phyloP scores from a whole-genome alignment of 140 eudicot species.

The Stevia rebaudiana region DNA sequence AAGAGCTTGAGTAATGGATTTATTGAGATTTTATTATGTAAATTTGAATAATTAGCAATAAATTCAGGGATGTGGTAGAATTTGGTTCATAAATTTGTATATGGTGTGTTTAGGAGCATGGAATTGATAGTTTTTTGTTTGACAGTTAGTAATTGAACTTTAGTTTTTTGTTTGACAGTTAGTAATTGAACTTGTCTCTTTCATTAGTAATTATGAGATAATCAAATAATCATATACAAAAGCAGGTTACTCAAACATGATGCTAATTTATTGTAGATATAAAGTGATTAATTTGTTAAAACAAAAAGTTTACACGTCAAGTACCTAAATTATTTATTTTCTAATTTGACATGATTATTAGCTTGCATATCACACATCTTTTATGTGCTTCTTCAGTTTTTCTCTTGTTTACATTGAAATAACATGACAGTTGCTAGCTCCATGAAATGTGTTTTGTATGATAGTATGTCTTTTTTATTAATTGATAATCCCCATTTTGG shows the following conservation, averaged over 20 bases:
- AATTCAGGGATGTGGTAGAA: neutral
- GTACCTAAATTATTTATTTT: no score
- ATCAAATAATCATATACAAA: no score
- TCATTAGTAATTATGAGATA: neutral
- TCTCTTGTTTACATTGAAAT: no score
- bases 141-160: neutral
- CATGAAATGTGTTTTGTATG: no score
- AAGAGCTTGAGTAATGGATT: constrained; percentile 5
- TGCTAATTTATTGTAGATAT: no score
- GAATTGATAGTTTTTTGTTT: neutral
- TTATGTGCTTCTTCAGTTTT: no score
- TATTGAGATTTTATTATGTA: neutral
- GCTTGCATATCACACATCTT: no score
- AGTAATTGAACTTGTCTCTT: neutral
- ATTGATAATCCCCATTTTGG: neutral
- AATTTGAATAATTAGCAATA: neutral
- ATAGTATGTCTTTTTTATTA: no score
- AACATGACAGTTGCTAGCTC: no score
- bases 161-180: neutral
- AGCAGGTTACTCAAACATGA: no score
- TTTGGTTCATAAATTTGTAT: neutral
- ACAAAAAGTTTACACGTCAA: neutral
- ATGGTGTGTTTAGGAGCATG: constrained; percentile 1
- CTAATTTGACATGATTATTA: no score
- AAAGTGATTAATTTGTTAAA: constrained; percentile 4